These are phyloP conservation scores for Panicum miliaceum DNA, from an alignment of 176 grass and related monocot genomes.

Conservation along the genomic window DNA sequence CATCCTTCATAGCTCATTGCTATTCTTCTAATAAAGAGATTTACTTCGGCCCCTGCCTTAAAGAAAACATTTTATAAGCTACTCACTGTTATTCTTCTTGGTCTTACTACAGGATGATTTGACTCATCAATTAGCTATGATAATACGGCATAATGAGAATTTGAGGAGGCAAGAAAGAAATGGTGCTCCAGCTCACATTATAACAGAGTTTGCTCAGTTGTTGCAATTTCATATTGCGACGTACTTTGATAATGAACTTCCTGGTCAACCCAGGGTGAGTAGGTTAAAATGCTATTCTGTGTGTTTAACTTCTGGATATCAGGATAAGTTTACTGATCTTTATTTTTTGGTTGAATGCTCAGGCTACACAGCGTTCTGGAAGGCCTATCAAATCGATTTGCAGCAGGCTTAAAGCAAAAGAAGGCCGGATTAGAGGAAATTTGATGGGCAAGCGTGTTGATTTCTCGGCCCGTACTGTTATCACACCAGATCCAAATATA, in stretches of 20 bases:
- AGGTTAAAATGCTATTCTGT: background rate
- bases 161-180: slow-evolving; percentile 96
- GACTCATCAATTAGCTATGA: slow-evolving; percentile 98
- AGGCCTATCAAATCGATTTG: slow-evolving; percentile 99
- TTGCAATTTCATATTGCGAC: slow-evolving; percentile 98
- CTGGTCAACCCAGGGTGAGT: slow-evolving; percentile 86
- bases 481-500: slow-evolving; percentile 92
- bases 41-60: background rate
- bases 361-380: slow-evolving; percentile 95
- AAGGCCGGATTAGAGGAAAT: slow-evolving; percentile 98
- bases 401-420: slow-evolving; percentile 95
- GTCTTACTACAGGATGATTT: slow-evolving; percentile 78
- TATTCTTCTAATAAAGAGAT: background rate
- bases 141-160: slow-evolving; percentile 98
- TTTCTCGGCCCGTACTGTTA: slow-evolving; percentile 94
- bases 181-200: slow-evolving; percentile 98
- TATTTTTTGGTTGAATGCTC: slow-evolving; percentile 35
- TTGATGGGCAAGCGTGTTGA: slow-evolving; percentile 99
- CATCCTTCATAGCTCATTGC: background rate
- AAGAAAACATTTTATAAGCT: background rate
- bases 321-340: slow-evolving; percentile 7
- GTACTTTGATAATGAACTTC: slow-evolving; percentile 99
- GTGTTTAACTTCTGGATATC: slow-evolving; percentile 18
- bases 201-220: slow-evolving; percentile 94
- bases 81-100: background rate